phyloP scores from a whole-genome alignment of 352 stramenopile species.

The Globisporangium sylvaticum region DNA sequence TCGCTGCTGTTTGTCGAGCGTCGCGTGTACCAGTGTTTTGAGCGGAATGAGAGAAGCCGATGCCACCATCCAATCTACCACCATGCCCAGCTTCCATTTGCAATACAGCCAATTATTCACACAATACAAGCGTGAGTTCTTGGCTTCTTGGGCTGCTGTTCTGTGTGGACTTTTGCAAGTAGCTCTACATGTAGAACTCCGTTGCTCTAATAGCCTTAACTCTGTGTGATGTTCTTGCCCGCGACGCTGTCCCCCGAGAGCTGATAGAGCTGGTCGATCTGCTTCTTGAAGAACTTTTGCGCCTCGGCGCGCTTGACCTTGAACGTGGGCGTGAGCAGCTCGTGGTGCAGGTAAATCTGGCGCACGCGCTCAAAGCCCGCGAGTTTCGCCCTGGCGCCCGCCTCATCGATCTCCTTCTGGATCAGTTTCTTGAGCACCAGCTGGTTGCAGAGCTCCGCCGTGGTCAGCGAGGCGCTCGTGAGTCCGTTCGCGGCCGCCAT shows the following conservation, averaged over 20 bases:
- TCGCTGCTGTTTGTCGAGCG: too few relatives aligned
- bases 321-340: constrained; percentile 95
- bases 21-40: background rate
- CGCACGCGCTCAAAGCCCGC: constrained; percentile 92
- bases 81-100: background rate
- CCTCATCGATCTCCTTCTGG: constrained; percentile 53
- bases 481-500: constrained; percentile 36
- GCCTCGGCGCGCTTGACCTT: constrained; percentile 91
- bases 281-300: constrained; percentile 53
- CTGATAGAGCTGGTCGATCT: constrained; percentile 70
- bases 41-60: background rate
- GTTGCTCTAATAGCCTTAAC: constrained; percentile 3
- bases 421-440: constrained; percentile 33
- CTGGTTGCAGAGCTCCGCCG: constrained; percentile 58
- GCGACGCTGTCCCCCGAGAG: constrained; percentile 51
- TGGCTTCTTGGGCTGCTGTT: background rate
- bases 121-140: background rate
- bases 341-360: constrained; percentile 88
- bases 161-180: background rate
- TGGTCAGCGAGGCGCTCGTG: constrained; percentile 9
- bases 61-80: background rate
- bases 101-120: constrained; percentile 11
- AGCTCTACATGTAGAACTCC: too few relatives aligned
- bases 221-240: constrained; percentile 29
- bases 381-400: constrained; percentile 55